phyloP scores from a whole-genome alignment of 306 rosid species.

The Ammopiptanthus mongolicus region DNA sequence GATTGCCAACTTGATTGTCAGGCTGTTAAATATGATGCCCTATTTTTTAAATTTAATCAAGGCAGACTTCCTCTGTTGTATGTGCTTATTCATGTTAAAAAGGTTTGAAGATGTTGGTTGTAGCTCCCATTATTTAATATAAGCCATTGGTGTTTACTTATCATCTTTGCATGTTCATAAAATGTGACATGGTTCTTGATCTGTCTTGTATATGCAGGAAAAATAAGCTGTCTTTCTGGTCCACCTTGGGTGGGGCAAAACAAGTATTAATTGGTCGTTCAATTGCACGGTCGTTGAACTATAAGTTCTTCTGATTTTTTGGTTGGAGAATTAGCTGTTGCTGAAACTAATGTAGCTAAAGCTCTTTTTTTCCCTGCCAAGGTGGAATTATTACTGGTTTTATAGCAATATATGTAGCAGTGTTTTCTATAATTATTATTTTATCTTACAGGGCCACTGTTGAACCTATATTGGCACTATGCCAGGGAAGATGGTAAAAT shows the following conservation, averaged over 20 bases:
- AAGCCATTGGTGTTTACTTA: background rate
- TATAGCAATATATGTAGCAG: background rate
- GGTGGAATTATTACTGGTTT: slow-evolving; percentile 2
- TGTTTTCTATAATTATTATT: slow-evolving; percentile 16
- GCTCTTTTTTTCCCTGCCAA: slow-evolving; percentile 4
- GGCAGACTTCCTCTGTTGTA: background rate
- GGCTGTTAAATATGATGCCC: slow-evolving; percentile 9
- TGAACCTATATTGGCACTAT: slow-evolving; percentile 98
- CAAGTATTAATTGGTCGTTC: slow-evolving; percentile 99
- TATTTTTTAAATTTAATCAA: too few species aligned
- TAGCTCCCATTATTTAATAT: background rate
- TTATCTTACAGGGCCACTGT: slow-evolving; percentile 83
- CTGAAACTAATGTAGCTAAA: slow-evolving; percentile 87
- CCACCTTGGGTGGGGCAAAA: slow-evolving; percentile 99
- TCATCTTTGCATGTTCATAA: background rate
- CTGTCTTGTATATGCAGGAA: slow-evolving; percentile 52
- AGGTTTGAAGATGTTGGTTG: background rate
- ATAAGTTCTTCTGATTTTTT: slow-evolving; percentile 88
- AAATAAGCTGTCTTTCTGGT: slow-evolving; percentile 96
- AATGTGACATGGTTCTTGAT: background rate
- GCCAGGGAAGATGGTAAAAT: slow-evolving; percentile 99
- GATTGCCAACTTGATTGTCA: background rate
- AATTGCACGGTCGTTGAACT: slow-evolving; percentile 95
- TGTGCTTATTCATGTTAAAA: background rate
- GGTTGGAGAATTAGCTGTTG: slow-evolving; percentile 98